These are phyloP conservation scores for Solanum hybrid DNA, from an alignment of 305 asterid genomes.

Conservation along the genomic window DNA sequence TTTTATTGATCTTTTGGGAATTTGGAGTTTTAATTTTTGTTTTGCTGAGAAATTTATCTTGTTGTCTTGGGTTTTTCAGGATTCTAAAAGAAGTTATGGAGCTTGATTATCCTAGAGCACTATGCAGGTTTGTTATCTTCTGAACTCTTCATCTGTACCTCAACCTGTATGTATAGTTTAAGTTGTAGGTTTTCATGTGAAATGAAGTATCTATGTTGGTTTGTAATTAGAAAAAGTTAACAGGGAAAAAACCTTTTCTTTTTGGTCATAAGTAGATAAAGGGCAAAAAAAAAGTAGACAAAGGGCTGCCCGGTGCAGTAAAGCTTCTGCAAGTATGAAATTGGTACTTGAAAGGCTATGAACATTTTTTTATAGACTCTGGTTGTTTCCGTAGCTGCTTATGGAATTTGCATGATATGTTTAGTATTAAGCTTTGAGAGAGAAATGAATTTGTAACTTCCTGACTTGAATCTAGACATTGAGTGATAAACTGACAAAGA, in stretches of 20 bases:
- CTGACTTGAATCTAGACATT: background rate
- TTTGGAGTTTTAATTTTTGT: background rate
- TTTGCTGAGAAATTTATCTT: background rate
- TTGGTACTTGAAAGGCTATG: background rate
- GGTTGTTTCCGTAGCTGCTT: background rate
- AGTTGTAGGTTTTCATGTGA: background rate
- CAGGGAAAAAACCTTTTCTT: background rate
- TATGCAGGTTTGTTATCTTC: background rate
- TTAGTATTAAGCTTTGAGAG: background rate
- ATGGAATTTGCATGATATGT: background rate
- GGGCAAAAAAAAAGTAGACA: background rate
- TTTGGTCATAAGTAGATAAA: background rate
- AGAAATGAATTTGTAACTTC: background rate
- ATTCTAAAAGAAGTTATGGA: background rate
- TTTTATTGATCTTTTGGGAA: background rate
- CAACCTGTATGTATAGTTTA: background rate
- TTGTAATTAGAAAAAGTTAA: background rate
- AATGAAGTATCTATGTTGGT: background rate
- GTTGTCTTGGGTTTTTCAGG: background rate
- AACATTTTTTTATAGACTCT: background rate
- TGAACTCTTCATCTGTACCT: background rate
- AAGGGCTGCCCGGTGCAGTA: background rate
- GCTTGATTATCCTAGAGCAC: background rate
- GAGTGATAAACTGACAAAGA: background rate
- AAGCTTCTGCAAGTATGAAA: background rate